These are phyloP conservation scores for Alternaria sp. DNA, from an alignment of 2,329 filamentous ascomycete genomes.

Conservation along the genomic window DNA sequence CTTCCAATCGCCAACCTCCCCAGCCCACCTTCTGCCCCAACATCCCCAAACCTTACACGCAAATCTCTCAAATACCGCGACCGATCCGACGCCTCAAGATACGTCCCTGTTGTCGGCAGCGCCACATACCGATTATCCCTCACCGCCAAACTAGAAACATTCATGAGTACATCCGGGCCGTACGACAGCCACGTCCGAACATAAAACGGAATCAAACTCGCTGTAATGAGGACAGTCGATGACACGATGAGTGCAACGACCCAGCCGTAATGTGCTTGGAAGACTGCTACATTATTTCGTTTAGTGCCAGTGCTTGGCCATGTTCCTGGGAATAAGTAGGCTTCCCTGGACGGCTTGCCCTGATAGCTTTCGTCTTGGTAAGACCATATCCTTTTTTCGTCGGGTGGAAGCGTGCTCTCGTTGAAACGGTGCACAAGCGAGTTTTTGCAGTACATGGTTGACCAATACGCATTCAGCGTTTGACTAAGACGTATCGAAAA, in stretches of 20 bases:
- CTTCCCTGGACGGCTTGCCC: too few relatives aligned
- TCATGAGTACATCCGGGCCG: not conserved
- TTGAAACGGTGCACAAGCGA: not conserved
- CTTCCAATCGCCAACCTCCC: not conserved
- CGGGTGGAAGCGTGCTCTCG: fast-evolving
- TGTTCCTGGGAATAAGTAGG: constrained; percentile 45
- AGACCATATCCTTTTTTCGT: not conserved
- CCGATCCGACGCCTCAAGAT: not conserved
- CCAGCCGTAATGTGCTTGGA: not conserved
- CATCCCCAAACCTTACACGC: not conserved
- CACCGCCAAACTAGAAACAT: not conserved
- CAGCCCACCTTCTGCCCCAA: fast-evolving
- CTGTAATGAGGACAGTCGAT: fast-evolving
- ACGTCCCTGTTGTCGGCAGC: not conserved
- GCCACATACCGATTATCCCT: not conserved
- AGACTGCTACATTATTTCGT: not conserved
- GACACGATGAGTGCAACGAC: not conserved
- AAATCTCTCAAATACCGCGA: not conserved
- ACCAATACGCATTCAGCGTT: not conserved
- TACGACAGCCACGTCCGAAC: not conserved
- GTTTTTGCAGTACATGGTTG: not conserved
- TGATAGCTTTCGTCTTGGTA: not conserved
- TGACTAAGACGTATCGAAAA: not conserved
- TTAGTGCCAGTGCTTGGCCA: not conserved
- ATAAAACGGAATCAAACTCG: not conserved